phyloP scores from a whole-genome alignment of 176 grass and related monocot genomes.

The Oryza punctata region DNA sequence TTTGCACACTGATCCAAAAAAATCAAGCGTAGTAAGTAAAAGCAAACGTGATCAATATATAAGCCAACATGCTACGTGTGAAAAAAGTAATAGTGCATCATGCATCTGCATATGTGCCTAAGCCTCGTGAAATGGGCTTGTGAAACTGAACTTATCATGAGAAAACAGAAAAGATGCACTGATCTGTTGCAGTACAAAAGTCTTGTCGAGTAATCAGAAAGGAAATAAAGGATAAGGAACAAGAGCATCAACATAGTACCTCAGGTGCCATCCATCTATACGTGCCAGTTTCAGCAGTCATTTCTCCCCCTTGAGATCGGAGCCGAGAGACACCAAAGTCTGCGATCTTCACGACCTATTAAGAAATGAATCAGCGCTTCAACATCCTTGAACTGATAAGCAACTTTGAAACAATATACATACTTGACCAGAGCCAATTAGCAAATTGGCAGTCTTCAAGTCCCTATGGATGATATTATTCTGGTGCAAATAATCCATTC shows the following conservation, averaged over 20 bases:
- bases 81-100: background rate
- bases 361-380: constrained; percentile 34
- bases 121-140: background rate
- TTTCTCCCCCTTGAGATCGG: constrained; percentile 64
- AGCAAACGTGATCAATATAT: background rate
- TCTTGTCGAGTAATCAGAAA: background rate
- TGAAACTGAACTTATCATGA: background rate
- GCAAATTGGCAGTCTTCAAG: constrained; percentile 90
- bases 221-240: constrained; percentile 1
- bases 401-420: constrained; percentile 13
- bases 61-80: background rate
- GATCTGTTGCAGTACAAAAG: background rate
- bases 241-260: constrained; percentile 45
- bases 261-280: constrained; percentile 99
- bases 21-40: constrained; percentile 2
- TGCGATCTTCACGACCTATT: constrained; percentile 87
- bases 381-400: constrained; percentile 31
- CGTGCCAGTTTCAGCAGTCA: constrained; percentile 98
- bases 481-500: constrained; percentile 90
- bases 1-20: background rate
- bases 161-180: background rate
- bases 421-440: constrained; percentile 74
- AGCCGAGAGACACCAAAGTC: constrained; percentile 94
- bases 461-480: constrained; percentile 97
- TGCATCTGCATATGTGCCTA: background rate